Evolutionary conservation across 345 rosid species (phyloP).

Genomic region (Populus pruinosa): DNA sequence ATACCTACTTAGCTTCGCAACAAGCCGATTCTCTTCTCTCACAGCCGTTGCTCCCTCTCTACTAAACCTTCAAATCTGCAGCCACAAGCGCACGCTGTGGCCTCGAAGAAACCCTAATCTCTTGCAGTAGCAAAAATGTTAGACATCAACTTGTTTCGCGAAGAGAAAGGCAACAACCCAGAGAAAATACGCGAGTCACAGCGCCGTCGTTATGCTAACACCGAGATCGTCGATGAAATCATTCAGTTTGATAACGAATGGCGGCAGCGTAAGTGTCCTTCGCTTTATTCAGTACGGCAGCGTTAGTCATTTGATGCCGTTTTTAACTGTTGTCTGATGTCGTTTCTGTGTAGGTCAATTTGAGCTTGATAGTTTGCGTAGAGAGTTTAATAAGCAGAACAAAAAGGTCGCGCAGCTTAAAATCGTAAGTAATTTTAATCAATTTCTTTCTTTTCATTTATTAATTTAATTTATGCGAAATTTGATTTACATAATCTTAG

Average conservation of each 20-base stretch:
- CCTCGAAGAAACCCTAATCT: no score
- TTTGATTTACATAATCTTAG: not conserved
- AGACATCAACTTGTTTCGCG: constrained; percentile 3
- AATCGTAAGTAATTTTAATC: constrained; percentile 40
- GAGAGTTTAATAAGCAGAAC: constrained; percentile 66
- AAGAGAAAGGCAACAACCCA: not conserved
- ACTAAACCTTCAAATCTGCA: no score
- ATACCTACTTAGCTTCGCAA: no score
- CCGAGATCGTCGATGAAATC: constrained; percentile 65
- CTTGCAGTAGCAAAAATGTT: not conserved
- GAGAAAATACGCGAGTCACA: not conserved
- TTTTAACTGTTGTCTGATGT: constrained; percentile 3
- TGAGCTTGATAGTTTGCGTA: constrained; percentile 59
- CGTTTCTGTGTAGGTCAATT: constrained; percentile 49
- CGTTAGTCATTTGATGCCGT: not conserved
- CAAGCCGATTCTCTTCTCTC: no score
- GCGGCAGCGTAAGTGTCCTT: constrained; percentile 53
- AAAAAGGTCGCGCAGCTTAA: constrained; percentile 69
- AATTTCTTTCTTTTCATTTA: no score
- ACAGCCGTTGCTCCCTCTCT: no score
- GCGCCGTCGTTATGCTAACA: constrained; percentile 52
- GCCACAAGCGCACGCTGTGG: no score
- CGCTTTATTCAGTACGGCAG: not conserved
- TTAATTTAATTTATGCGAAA: not conserved
- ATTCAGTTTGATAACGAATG: constrained; percentile 67